Evolutionary conservation across 306 rosid genomes (phyloP).

Genomic region (Datisca glomerata): DNA sequence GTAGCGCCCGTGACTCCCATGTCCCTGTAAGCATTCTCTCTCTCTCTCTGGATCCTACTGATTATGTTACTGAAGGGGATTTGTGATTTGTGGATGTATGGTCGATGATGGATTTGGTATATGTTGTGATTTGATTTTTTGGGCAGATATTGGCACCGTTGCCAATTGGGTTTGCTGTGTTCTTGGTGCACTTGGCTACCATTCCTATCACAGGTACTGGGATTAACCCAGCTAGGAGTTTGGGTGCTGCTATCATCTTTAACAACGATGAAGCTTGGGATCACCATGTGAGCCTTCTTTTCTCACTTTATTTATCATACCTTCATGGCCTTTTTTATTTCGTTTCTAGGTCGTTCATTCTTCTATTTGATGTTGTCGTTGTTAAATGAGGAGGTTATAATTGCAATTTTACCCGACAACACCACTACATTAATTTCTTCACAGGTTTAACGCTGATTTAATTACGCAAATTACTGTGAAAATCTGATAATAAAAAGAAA

Average conservation of each 20-base stretch:
- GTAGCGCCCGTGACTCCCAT: conserved; percentile 67
- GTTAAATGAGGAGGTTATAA: too few relatives aligned
- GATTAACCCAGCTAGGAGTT: conserved; percentile 48
- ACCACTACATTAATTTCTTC: too few relatives aligned
- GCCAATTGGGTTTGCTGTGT: conserved; percentile 82
- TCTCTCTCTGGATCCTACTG: background rate
- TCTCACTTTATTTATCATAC: too few relatives aligned
- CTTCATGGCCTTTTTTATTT: too few relatives aligned
- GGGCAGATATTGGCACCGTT: conserved; percentile 74
- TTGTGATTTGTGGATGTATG: too few relatives aligned
- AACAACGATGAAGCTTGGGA: conserved; percentile 30
- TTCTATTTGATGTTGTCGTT: too few relatives aligned
- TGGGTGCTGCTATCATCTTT: conserved; percentile 45
- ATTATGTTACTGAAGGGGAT: background rate
- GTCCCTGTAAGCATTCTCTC: conserved; percentile 34
- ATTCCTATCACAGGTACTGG: conserved; percentile 53
- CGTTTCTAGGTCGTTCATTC: too few relatives aligned
- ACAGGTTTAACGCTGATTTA: too few relatives aligned
- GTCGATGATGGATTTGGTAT: too few relatives aligned
- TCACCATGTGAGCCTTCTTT: conserved; percentile 36
- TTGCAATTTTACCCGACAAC: too few relatives aligned
- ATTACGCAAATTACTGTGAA: too few relatives aligned
- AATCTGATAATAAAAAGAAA: too few relatives aligned
- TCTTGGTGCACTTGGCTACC: conserved; percentile 53
- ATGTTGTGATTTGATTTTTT: background rate